phyloP scores from a whole-genome alignment of 2,329 filamentous ascomycete genomes.

The Neonectria faginata region DNA sequence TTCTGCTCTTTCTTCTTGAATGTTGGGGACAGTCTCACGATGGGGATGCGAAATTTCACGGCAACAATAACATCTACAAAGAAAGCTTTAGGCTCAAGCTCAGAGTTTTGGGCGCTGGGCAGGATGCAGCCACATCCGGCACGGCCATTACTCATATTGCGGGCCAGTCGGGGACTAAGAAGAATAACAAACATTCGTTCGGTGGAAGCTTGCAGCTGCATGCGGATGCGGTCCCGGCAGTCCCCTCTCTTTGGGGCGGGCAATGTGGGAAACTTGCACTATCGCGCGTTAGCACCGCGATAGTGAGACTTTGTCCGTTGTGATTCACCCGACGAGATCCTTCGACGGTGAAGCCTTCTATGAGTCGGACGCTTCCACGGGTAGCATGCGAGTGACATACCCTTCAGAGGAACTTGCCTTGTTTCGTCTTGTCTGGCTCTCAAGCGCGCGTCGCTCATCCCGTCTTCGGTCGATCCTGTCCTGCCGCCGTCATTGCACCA shows the following conservation, averaged over 20 bases:
- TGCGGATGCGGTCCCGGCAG: slow-evolving; percentile 18
- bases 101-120: slow-evolving; percentile 2
- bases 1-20: no score
- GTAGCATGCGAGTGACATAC: background rate
- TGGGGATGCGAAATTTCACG: background rate
- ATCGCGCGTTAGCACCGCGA: slow-evolving; percentile 3
- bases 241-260: background rate
- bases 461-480: background rate
- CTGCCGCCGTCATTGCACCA: background rate
- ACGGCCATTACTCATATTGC: slow-evolving; percentile 9
- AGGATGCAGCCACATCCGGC: slow-evolving; percentile 8
- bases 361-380: background rate
- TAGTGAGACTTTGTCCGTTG: slow-evolving; percentile 1
- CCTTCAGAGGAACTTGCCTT: slow-evolving; percentile 8
- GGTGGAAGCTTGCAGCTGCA: slow-evolving; percentile 15
- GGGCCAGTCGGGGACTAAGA: background rate
- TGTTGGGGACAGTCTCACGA: background rate
- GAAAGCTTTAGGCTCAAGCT: slow-evolving; percentile 8
- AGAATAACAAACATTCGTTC: background rate
- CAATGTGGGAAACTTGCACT: background rate
- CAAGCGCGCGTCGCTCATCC: background rate
- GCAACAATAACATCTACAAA: background rate
- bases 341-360: background rate
- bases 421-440: slow-evolving; percentile 4
- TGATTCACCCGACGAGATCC: slow-evolving; percentile 8